Conservation (phyloP, 768 basidiomycete species). For the Dentipellis sp. region DNA sequence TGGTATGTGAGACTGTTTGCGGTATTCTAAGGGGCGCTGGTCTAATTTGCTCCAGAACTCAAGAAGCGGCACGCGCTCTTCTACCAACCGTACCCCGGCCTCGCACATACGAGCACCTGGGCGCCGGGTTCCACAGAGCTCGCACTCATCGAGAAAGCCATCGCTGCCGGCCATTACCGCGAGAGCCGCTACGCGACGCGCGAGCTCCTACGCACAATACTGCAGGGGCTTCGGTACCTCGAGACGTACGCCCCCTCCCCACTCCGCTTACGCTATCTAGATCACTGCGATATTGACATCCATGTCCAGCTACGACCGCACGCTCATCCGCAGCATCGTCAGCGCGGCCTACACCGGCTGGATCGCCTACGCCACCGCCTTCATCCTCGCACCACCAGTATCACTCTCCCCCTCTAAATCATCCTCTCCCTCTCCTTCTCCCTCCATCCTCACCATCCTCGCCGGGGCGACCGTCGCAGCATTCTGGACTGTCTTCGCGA, state of each 20-base stretch:
- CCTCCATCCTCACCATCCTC: conserved; percentile 8
- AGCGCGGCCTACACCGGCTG: conserved; percentile 68
- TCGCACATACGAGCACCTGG: conserved; percentile 28
- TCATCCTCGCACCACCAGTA: conserved; percentile 39
- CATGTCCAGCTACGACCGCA: conserved; percentile 53
- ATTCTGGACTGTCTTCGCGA: conserved; percentile 42
- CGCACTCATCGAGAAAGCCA: conserved; percentile 33
- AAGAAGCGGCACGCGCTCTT: conserved; percentile 49
- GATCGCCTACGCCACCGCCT: conserved; percentile 57
- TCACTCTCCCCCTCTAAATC: background rate
- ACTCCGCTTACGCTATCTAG: background rate
- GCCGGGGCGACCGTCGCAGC: conserved; percentile 21
- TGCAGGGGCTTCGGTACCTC: conserved; percentile 65
- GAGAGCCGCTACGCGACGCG: conserved; percentile 40
- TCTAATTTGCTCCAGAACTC: conserved; percentile 32
- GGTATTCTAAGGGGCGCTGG: background rate
- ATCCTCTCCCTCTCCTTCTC: background rate
- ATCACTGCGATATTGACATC: conserved; percentile 4
- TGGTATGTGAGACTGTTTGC: conserved; percentile 30
- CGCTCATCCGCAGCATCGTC: conserved; percentile 62
- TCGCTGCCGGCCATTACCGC: conserved; percentile 34
- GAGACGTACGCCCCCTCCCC: conserved; percentile 40
- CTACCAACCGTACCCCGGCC: conserved; percentile 51
- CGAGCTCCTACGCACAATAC: conserved; percentile 40
- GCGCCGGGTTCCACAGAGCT: conserved; percentile 28